Base-by-base conservation (phyloP, 1,284 basidiomycete genomes). In the Microstroma glucosiphilum region DNA sequence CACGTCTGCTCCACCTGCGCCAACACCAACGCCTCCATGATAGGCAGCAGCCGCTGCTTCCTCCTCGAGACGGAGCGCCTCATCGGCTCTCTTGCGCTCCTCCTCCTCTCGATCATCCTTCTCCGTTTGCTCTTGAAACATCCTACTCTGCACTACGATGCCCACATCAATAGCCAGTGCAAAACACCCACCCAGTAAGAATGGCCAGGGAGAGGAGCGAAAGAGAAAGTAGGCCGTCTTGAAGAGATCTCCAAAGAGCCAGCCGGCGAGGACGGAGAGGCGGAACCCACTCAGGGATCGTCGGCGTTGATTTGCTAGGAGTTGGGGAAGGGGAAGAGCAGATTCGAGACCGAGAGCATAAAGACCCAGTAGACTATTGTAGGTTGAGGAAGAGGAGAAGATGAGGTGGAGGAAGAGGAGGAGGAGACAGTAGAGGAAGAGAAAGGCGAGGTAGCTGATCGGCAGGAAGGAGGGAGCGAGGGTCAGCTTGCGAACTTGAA, bases 201-300 rank as follows among this genome's bases (percentile, higher is more conserved):
- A 76, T 59, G 72, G 72, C 11, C 61, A 56, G 11, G 73, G 73
- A 17, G 67, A 68, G 1, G 7, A 17, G 15, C 58, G 57, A 6
- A 67, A 21, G 25, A 73, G 0, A 41, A 73, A 75, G 56, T 72
- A 71, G 12, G 65, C 58, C 53, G 67, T 56, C 59, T 83, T 82
- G 56, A 82, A 74, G 1, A 80, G 76, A 51, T 82, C 82, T 11
- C 79, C 76, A 0, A 62, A 72, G 6, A 81, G 69, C 40, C 82
- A 65, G 65, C 83, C 83, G 58, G 82, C 82, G 53, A 92, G 79
- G 0, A 91, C 92, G 2, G 88, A 89, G 76, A 86, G 83, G 43
- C 89, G 84, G 80, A 92, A 92, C 12, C 90, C 90, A 76, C 90
- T 90, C 46, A 91, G 79, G 1, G 89, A 89, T 56, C 85, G 85